A percentile compares a stretch with the other conserved stretches of the same genome.
These are phyloP conservation scores for Rhododendron henanense DNA, from an alignment of 148 eudicot genomes.

Conservation along the genomic window DNA sequence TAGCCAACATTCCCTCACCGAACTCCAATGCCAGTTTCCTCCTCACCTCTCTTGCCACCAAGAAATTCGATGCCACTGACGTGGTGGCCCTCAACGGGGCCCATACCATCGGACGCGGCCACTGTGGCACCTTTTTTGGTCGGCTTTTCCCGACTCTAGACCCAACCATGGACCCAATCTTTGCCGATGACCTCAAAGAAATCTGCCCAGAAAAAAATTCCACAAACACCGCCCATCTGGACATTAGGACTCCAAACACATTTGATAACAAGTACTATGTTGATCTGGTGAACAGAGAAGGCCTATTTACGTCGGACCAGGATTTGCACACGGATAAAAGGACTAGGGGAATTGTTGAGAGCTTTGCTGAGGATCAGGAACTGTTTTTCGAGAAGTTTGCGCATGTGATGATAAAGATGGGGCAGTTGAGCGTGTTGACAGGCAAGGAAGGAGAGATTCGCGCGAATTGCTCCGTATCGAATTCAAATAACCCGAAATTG, in stretches of 20 bases:
- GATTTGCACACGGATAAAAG: constrained; percentile 34
- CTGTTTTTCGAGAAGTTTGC: constrained; percentile 41
- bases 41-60: constrained; percentile 29
- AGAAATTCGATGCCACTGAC: constrained; percentile 37
- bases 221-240: constrained; percentile 22
- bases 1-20: constrained; percentile 32
- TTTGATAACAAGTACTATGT: constrained; percentile 52
- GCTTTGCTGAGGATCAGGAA: constrained; percentile 34
- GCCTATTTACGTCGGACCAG: constrained; percentile 48
- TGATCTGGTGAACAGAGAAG: constrained; percentile 46
- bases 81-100: constrained; percentile 45
- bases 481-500: constrained; percentile 15
- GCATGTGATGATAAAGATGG: constrained; percentile 38
- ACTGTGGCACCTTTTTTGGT: constrained; percentile 34
- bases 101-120: constrained; percentile 48
- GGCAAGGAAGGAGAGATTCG: constrained; percentile 44
- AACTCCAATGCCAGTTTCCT: constrained; percentile 23
- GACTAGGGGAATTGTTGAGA: constrained; percentile 32
- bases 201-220: constrained; percentile 28
- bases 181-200: constrained; percentile 28
- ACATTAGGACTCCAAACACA: constrained; percentile 25
- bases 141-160: constrained; percentile 36
- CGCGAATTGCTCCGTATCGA: constrained; percentile 31
- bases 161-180: constrained; percentile 33
- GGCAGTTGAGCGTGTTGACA: constrained; percentile 38